These are phyloP conservation scores for Fusarium sp. DNA, from an alignment of 2,329 filamentous ascomycete species.

Conservation along the genomic window DNA sequence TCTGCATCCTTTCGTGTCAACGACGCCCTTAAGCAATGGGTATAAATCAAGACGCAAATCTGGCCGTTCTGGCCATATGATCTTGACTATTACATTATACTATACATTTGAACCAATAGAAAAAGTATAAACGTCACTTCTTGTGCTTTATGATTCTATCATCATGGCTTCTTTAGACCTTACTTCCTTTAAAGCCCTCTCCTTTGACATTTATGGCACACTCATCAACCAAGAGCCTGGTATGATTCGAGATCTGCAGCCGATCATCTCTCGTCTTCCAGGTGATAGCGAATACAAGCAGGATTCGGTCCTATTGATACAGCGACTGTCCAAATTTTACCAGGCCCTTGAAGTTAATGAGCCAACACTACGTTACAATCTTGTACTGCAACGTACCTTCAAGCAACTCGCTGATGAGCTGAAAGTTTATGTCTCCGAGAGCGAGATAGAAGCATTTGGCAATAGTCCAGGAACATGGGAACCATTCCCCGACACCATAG, in stretches of 20 bases:
- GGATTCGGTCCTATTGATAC: neutral
- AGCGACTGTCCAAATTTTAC: neutral
- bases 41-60: neutral
- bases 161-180: slow-evolving; percentile 2
- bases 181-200: slow-evolving; percentile 9
- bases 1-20: neutral
- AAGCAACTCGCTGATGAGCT: neutral
- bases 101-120: fast-evolving
- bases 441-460: neutral
- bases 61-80: neutral
- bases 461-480: slow-evolving; percentile 6
- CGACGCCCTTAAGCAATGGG: slow-evolving; percentile 3
- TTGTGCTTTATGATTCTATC: no score
- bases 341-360: neutral
- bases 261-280: neutral
- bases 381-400: slow-evolving; percentile 9
- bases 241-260: slow-evolving; percentile 10
- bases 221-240: slow-evolving; percentile 21
- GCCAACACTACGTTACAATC: slow-evolving; percentile 3
- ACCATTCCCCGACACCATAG: slow-evolving; percentile 8
- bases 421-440: neutral
- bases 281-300: neutral
- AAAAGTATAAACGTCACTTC: fast-evolving
- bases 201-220: slow-evolving; percentile 18
- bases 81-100: fast-evolving